Conservation (phyloP, 345 rosid species). For the Corchorus capsularis region DNA sequence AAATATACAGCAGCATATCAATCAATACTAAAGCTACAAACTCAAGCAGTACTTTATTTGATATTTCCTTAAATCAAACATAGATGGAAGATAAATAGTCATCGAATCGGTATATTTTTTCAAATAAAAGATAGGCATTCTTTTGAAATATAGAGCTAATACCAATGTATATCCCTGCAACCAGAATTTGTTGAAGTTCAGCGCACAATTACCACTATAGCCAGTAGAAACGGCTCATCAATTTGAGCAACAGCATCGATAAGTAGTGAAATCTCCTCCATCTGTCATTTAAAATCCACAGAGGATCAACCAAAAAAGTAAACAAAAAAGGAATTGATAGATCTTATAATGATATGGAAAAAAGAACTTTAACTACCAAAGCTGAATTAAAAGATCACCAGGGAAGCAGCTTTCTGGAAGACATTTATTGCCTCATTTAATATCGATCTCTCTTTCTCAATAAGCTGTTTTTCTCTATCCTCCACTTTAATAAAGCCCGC, state of each 20-base stretch:
- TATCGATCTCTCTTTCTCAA: constrained; percentile 67
- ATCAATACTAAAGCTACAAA: not conserved
- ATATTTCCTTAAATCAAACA: constrained; percentile 19
- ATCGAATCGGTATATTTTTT: constrained; percentile 31
- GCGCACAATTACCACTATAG: constrained; percentile 99
- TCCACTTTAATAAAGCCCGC: constrained; percentile 69
- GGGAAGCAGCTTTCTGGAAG: constrained; percentile 84
- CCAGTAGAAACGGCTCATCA: constrained; percentile 96
- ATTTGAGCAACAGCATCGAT: constrained; percentile 83
- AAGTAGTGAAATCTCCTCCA: constrained; percentile 96
- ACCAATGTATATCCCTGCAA: constrained; percentile 91
- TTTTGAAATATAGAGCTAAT: constrained; percentile 83
- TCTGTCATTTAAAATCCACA: constrained; percentile 52
- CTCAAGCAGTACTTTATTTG: constrained; percentile 16
- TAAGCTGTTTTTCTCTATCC: constrained; percentile 65
- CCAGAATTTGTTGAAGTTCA: constrained; percentile 97
- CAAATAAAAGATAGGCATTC: constrained; percentile 36
- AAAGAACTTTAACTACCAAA: constrained; percentile 54
- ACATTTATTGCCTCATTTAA: constrained; percentile 62
- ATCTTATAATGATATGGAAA: constrained; percentile 32
- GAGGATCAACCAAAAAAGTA: constrained; percentile 39
- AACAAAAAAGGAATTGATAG: constrained; percentile 22
- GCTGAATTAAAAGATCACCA: constrained; percentile 68
- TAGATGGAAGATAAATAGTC: constrained; percentile 14
- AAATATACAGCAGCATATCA: not conserved